phyloP scores from a whole-genome alignment of 441 rosid species.

The Melastoma candidum region DNA sequence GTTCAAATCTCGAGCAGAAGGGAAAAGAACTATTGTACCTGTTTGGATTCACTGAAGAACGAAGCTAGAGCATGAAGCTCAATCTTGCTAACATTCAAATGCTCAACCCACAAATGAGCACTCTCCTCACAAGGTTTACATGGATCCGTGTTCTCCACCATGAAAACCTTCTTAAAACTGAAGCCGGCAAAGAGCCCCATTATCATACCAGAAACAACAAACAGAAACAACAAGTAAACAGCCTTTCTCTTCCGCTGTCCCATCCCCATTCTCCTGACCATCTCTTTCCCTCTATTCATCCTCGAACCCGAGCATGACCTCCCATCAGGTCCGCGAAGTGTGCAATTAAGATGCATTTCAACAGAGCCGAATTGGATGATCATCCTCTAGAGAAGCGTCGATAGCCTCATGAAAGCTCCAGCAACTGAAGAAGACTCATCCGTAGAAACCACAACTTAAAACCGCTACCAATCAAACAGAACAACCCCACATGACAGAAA shows the following conservation, averaged over 20 bases:
- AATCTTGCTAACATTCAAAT: conserved; percentile 43
- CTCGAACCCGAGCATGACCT: conserved; percentile 28
- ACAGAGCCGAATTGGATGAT: conserved; percentile 26
- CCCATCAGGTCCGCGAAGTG: conserved; percentile 41
- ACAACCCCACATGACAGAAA: no score
- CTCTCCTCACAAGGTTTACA: conserved; percentile 28
- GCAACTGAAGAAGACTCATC: conserved; percentile 39
- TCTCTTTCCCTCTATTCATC: conserved; percentile 43
- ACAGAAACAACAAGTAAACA: conserved; percentile 33
- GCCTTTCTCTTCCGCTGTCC: conserved; percentile 34
- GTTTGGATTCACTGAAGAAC: conserved; percentile 56
- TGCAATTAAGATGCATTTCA: conserved; percentile 50
- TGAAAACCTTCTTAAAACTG: conserved; percentile 10
- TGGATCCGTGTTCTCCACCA: conserved; percentile 15
- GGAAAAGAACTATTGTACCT: conserved; percentile 34
- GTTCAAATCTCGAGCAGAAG: conserved; percentile 6
- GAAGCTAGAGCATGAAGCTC: conserved; percentile 44
- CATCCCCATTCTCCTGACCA: conserved; percentile 25
- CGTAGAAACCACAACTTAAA: conserved; percentile 6
- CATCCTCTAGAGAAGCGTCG: conserved; percentile 25
- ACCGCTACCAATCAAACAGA: neutral
- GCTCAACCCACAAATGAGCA: conserved; percentile 28
- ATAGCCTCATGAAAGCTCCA: conserved; percentile 31
- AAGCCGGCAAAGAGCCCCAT: conserved; percentile 31
- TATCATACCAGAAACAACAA: conserved; percentile 25